Base-by-base conservation (phyloP, 2,329 filamentous ascomycete genomes). In the Talaromyces sp. region DNA sequence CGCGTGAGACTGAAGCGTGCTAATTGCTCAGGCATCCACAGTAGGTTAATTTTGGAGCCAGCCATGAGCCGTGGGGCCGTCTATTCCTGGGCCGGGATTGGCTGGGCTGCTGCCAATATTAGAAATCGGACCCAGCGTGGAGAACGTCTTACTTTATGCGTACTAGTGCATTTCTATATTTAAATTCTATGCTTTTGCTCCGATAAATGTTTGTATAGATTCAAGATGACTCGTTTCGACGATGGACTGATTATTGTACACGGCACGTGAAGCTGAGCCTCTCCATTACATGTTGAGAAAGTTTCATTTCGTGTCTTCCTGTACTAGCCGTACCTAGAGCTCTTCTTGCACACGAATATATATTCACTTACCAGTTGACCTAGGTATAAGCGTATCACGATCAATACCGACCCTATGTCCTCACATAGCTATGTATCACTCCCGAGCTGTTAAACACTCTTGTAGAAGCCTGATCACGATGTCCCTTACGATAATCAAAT, bases 61-160 rank as follows among this genome's bases (percentile, higher is more conserved):
- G 22, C 24, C 60, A 54, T 56, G 49, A 56, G n/a, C 57, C 50
- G 61, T 57, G 61, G 61, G 61, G 50, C 50, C 50, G 50, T 52
- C 39, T 43, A 59, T 8, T 7, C 3, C 1, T 1, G 7, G 6
- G 16, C 3, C 6, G 8, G 41, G 24, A 63, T 63, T 63, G 61
- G 61, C 61, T n/a, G 11, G 10, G 39, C 24, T 22, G 13, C 31
- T 43, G 50, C 24, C 56, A 63, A 57, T 63, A 63, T 63, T 63
- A 63, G 61, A 63, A 63, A 47, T 35, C 1, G 45, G 61, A 63
- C 61, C 50, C 61, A 57, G 39, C 10, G n/a, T 10, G 45, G 10
- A n/a, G 31, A 31, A 10, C 9, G 43, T 45, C 47, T 62, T 54
- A 52, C 37, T 16, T 1, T 22, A 33, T 35, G 16, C 1, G 3